Evolutionary conservation across 1,284 basidiomycete species (phyloP).

Genomic region (Ceratobasidium sp.): DNA sequence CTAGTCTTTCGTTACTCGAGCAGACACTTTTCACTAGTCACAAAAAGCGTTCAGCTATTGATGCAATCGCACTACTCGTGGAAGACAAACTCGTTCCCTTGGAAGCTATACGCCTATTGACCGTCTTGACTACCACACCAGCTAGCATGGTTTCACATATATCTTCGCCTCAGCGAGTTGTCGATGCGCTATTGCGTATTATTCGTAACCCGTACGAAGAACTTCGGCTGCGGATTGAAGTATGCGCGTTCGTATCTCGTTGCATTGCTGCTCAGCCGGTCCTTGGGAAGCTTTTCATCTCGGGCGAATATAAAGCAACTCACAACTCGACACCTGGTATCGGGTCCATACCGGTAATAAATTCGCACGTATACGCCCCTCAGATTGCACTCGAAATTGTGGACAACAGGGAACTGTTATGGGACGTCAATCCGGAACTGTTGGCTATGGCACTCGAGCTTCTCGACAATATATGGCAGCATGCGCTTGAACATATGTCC

Average conservation of each 20-base stretch:
- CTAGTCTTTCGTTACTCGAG: constrained; percentile 74
- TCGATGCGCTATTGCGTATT: constrained; percentile 72
- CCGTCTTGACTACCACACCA: constrained; percentile 73
- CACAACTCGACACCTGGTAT: constrained; percentile 48
- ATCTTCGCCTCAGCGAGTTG: constrained; percentile 75
- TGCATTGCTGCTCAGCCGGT: constrained; percentile 91
- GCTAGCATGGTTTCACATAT: constrained; percentile 77
- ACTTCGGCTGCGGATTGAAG: constrained; percentile 73
- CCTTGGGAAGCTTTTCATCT: constrained; percentile 83
- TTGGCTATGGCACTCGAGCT: constrained; percentile 83
- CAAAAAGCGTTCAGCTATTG: constrained; percentile 70
- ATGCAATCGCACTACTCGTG: constrained; percentile 73
- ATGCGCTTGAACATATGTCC: constrained; percentile 79
- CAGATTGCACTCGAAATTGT: constrained; percentile 72
- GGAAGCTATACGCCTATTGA: constrained; percentile 75
- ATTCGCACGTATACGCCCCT: constrained; percentile 47
- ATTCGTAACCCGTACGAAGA: constrained; percentile 78
- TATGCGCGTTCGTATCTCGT: constrained; percentile 87
- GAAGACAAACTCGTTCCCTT: constrained; percentile 71
- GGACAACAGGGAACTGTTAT: constrained; percentile 76
- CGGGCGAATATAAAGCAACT: constrained; percentile 67
- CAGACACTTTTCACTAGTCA: constrained; percentile 74
- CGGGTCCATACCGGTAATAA: constrained; percentile 8
- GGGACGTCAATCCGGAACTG: constrained; percentile 80
- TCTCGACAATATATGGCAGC: constrained; percentile 85